Evolutionary conservation across 192 early-diverging fungal species (phyloP).

Genomic region (Phycomyces nitens): DNA sequence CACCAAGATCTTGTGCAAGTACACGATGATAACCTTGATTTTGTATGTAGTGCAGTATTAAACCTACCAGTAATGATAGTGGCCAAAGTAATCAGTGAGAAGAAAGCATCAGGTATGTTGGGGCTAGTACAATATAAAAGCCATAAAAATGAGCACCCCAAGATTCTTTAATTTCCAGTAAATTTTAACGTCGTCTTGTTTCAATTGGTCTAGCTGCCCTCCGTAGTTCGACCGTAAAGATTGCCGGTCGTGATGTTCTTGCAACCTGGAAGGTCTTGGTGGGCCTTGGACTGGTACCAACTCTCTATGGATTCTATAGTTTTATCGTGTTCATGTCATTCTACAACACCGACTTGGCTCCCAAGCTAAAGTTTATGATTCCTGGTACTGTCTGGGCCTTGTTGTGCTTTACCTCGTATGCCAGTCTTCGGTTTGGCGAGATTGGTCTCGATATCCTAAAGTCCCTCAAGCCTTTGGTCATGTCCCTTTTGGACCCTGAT

Average conservation of each 20-base stretch:
- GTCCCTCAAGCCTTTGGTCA: conserved; percentile 81
- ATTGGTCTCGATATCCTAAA: conserved; percentile 71
- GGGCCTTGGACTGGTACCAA: conserved; percentile 68
- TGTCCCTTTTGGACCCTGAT: conserved; percentile 60
- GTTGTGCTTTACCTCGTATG: conserved; percentile 69
- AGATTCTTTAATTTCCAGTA: too few species aligned
- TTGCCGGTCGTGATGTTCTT: conserved; percentile 91
- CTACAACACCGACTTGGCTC: conserved; percentile 28
- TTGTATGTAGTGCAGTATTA: conserved; percentile 41
- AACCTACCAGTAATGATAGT: conserved; percentile 55
- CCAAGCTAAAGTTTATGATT: conserved; percentile 39
- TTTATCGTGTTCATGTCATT: conserved; percentile 53
- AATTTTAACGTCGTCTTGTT: too few species aligned
- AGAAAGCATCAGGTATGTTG: conserved; percentile 48
- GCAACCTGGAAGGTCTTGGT: conserved; percentile 94
- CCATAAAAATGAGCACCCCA: not conserved
- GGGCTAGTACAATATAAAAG: too few species aligned
- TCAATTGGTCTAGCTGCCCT: conserved; percentile 75
- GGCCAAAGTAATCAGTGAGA: conserved; percentile 50
- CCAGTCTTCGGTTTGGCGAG: conserved; percentile 72
- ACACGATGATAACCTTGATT: conserved; percentile 1
- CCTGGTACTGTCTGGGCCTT: conserved; percentile 43
- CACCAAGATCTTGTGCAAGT: not conserved
- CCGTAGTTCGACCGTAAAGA: conserved; percentile 88
- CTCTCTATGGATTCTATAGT: conserved; percentile 69